These are phyloP conservation scores for Xerocomus potaroensis DNA, from an alignment of 768 basidiomycete species.

Conservation along the genomic window DNA sequence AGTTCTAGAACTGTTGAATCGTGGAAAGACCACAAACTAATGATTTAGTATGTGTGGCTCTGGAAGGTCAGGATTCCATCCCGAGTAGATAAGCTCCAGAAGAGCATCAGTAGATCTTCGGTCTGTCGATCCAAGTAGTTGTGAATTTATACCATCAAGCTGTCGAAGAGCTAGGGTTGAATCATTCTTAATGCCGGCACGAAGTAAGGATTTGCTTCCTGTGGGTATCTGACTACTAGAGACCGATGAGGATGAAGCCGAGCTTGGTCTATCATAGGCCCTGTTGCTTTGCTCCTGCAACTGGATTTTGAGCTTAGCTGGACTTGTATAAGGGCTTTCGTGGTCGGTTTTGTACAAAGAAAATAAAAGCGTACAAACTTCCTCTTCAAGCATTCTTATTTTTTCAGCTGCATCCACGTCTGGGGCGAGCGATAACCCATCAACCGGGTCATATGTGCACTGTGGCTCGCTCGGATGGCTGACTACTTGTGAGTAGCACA, in stretches of 20 bases:
- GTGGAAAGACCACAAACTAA: slow-evolving; percentile 51
- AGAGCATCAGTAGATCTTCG: slow-evolving; percentile 48
- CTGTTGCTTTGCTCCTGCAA: slow-evolving; percentile 51
- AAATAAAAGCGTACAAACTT: slow-evolving; percentile 53
- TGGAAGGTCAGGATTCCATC: slow-evolving; percentile 85
- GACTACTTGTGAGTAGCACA: slow-evolving; percentile 9
- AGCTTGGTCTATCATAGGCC: slow-evolving; percentile 17
- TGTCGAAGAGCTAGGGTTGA: slow-evolving; percentile 31
- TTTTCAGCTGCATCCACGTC: slow-evolving; percentile 78
- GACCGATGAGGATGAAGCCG: slow-evolving; percentile 19
- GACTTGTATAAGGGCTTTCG: slow-evolving; percentile 10
- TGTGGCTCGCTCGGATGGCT: slow-evolving; percentile 85
- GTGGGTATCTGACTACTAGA: slow-evolving; percentile 13
- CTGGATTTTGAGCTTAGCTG: slow-evolving; percentile 61
- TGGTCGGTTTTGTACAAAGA: neutral
- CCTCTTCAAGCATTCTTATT: slow-evolving; percentile 70
- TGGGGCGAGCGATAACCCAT: slow-evolving; percentile 71
- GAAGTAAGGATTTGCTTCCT: slow-evolving; percentile 6
- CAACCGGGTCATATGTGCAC: slow-evolving; percentile 83
- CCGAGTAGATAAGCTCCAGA: slow-evolving; percentile 65
- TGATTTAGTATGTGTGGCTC: slow-evolving; percentile 69
- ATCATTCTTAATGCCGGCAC: neutral
- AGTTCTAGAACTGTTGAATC: slow-evolving; percentile 7
- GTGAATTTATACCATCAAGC: slow-evolving; percentile 46
- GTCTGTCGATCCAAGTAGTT: slow-evolving; percentile 36